phyloP scores from a whole-genome alignment of 805 yeast genomes.

The Komagataella pseudopastoris region DNA sequence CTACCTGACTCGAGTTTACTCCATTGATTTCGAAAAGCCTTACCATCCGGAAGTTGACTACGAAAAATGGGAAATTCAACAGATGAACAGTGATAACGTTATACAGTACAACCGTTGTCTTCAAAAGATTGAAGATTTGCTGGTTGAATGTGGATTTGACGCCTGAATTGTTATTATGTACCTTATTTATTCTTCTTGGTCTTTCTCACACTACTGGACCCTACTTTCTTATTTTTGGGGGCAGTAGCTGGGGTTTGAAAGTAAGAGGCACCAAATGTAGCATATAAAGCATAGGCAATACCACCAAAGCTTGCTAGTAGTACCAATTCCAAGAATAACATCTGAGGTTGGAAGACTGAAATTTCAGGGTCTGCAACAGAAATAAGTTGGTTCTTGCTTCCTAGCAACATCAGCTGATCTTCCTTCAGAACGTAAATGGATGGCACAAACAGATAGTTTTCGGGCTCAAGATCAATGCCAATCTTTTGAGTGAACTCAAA shows the following conservation, averaged over 20 bases:
- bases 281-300: conserved; percentile 33
- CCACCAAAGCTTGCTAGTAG: conserved; percentile 34
- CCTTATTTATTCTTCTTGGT: conserved; percentile 16
- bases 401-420: conserved; percentile 37
- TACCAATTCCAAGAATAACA: conserved; percentile 47
- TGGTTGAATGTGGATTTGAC: conserved; percentile 24
- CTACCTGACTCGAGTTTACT: conserved; percentile 30
- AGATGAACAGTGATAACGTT: conserved; percentile 13
- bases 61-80: conserved; percentile 1
- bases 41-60: conserved; percentile 4
- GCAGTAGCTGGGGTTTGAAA: conserved; percentile 24
- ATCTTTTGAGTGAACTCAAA: conserved; percentile 43
- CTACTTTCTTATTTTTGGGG: conserved; percentile 6
- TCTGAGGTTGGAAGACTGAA: conserved; percentile 61
- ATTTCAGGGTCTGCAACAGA: conserved; percentile 50
- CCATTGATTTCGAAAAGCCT: conserved; percentile 13
- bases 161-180: conserved; percentile 15
- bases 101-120: conserved; percentile 23
- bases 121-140: conserved; percentile 23
- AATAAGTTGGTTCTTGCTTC: conserved; percentile 44
- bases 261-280: conserved; percentile 30
- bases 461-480: conserved; percentile 42
- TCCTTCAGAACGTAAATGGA: conserved; percentile 37
- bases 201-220: conserved; percentile 10
- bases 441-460: conserved; percentile 47